Percentiles rank a stretch among this genome's conserved stretches.
These are phyloP conservation scores for Xerocomus minutiporus DNA, from an alignment of 1,284 basidiomycete genomes.

Conservation along the genomic window DNA sequence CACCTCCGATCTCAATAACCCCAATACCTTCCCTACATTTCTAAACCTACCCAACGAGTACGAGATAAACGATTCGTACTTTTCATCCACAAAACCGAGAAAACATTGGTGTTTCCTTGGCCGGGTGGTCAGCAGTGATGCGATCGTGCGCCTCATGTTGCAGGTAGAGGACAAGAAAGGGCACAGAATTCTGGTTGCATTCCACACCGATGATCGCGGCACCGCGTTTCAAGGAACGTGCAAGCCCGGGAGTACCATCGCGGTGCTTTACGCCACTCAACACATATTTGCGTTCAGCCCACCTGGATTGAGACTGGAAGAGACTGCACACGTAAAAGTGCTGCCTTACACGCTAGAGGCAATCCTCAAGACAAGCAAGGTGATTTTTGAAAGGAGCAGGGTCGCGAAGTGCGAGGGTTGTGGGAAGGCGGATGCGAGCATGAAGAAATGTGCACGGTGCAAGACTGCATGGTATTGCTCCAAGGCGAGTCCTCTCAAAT, in stretches of 20 bases:
- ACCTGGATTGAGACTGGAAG: constrained; percentile 28
- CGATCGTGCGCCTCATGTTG: constrained; percentile 25
- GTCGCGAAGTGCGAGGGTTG: constrained; percentile 23
- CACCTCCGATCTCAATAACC: constrained; percentile 29
- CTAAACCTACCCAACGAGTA: constrained; percentile 21
- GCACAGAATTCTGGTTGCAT: constrained; percentile 25
- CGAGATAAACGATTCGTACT: constrained; percentile 15
- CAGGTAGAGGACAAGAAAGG: constrained; percentile 30
- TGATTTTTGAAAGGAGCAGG: constrained; percentile 20
- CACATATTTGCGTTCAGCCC: constrained; percentile 31
- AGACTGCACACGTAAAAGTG: constrained; percentile 22
- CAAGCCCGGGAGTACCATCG: constrained; percentile 28
- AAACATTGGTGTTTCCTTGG: constrained; percentile 33
- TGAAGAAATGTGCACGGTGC: constrained; percentile 29
- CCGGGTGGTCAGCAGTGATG: constrained; percentile 20
- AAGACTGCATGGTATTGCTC: constrained; percentile 31
- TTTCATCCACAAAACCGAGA: constrained; percentile 23
- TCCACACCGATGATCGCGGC: constrained; percentile 33
- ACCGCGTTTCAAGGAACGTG: constrained; percentile 21
- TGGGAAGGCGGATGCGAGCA: constrained; percentile 13
- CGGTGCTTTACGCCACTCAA: constrained; percentile 30
- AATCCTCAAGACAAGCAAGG: constrained; percentile 27
- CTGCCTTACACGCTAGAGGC: constrained; percentile 27
- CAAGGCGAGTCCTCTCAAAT: constrained; percentile 17
- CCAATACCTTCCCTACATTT: constrained; percentile 26